Base-by-base conservation (phyloP, 2,329 filamentous ascomycete genomes). In the Eurotiales sp. region DNA sequence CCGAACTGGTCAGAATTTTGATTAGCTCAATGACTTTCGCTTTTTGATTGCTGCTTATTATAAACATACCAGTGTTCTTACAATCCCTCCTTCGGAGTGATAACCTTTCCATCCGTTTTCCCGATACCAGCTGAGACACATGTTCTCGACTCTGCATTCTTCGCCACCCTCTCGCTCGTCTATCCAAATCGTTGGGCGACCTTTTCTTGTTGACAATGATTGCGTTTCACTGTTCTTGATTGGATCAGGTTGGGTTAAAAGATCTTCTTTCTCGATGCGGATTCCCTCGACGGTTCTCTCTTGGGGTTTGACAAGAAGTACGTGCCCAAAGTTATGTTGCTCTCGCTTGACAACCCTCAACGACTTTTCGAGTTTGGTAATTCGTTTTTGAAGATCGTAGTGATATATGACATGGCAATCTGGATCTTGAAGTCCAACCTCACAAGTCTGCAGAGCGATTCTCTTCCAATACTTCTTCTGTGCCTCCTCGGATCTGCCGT, bases 341-440 rank as follows among this genome's bases (percentile, higher is more conserved):
- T 89, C 79, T 17, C 93, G 82, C 62, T 89, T 89, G 0, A 90
- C 86, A 19, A 96, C 81, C 55, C 87, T 90, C 6, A 97, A 76
- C 30, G 83, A 81, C 64, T 84, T 92, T 68, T 99, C 93, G 1
- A 99, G 80, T 70, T 96, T 97, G 45, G 82, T 80, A n/a, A 96
- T 82, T 1, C 93, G 86, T 68, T 96, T 97, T 67, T 97, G 92
- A 6, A 99, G 74, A 62, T 97, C 92, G 63, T 95, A 90, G 65
- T 99, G 92, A 65, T 89, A 92, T 53, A 96, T 93, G 21, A 96
- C 71, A 68, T 99, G 93, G 53, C 92, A 95, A 51, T 93, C 81
- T 23, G 84, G 83, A 61, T 99, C 93, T 65, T 96, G 86, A 0
- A 99, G 77, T 0, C 89, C 93, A 36, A 81, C 76, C 68, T 96